phyloP scores from a whole-genome alignment of 2,329 filamentous ascomycete species.

The Claviceps lovelessii region DNA sequence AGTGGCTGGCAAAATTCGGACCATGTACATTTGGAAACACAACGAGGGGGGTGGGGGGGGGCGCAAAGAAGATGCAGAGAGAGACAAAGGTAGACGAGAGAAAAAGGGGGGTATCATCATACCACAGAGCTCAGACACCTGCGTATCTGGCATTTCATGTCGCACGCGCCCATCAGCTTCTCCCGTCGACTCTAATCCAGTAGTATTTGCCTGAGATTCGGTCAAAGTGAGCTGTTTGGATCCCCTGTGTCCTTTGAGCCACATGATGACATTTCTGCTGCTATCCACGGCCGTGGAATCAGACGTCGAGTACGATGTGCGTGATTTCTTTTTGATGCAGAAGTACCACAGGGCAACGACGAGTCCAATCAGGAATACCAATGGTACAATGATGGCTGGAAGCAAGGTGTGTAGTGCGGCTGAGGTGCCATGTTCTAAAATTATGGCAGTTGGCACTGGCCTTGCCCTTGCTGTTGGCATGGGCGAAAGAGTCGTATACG shows the following conservation, averaged over 20 bases:
- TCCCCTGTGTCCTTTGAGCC: constrained; percentile 33
- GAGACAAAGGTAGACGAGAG: neutral
- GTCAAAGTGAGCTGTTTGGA: constrained; percentile 20
- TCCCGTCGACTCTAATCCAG: neutral
- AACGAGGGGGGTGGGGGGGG: neutral
- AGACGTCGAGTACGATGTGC: constrained; percentile 15
- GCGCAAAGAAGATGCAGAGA: neutral
- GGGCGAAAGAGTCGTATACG: constrained; percentile 28
- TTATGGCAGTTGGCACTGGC: neutral
- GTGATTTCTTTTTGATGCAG: constrained; percentile 33
- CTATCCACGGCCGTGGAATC: constrained; percentile 31
- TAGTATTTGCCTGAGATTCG: neutral
- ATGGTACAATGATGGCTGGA: constrained; percentile 8
- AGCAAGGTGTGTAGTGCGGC: constrained; percentile 3
- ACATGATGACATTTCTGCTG: constrained; percentile 33
- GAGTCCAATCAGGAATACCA: constrained; percentile 1
- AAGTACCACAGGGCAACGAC: constrained; percentile 35
- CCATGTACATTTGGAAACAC: neutral
- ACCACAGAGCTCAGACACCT: constrained; percentile 35
- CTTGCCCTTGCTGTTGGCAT: neutral
- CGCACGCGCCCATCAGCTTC: neutral
- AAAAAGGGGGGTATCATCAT: constrained; percentile 5
- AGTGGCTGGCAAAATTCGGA: neutral
- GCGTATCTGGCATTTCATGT: constrained; percentile 29
- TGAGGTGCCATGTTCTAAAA: neutral